These are phyloP conservation scores for Cercospora canescens DNA, from an alignment of 2,329 filamentous ascomycete genomes.

Conservation along the genomic window DNA sequence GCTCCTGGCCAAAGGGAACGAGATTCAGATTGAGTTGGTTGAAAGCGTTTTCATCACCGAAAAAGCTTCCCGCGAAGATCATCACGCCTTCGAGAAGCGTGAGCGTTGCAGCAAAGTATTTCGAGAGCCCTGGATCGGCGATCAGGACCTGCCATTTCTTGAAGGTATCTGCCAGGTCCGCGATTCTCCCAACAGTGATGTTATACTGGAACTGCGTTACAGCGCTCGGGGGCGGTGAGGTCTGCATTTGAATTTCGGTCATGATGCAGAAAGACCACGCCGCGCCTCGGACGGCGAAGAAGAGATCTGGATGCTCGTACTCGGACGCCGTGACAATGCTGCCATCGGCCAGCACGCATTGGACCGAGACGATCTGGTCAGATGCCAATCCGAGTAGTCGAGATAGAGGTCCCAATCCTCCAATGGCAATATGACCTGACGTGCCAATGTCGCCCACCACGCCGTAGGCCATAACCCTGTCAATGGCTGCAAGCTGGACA, in stretches of 20 bases:
- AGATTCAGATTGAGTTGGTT: conserved; percentile 18
- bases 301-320: conserved; percentile 27
- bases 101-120: conserved; percentile 21
- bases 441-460: conserved; percentile 19
- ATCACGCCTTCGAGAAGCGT: conserved; percentile 17
- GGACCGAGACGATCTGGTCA: conserved; percentile 47
- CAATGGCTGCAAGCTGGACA: conserved; percentile 8
- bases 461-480: conserved; percentile 18
- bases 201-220: conserved; percentile 24
- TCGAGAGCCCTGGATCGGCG: conserved; percentile 19
- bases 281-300: conserved; percentile 32
- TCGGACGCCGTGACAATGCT: conserved; percentile 40
- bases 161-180: conserved; percentile 22
- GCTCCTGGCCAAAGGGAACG: conserved; percentile 10
- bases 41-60: conserved; percentile 20
- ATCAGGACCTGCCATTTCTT: conserved; percentile 23
- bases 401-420: conserved; percentile 45
- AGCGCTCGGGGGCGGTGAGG: conserved; percentile 25
- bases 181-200: conserved; percentile 19
- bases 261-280: conserved; percentile 32
- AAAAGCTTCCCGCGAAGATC: conserved; percentile 22
- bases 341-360: conserved; percentile 44
- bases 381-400: conserved; percentile 56
- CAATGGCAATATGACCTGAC: conserved; percentile 24
- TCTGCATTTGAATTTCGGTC: conserved; percentile 30